phyloP scores from a whole-genome alignment of 2,329 filamentous ascomycete species.

The Ambrosiella cleistominuta region DNA sequence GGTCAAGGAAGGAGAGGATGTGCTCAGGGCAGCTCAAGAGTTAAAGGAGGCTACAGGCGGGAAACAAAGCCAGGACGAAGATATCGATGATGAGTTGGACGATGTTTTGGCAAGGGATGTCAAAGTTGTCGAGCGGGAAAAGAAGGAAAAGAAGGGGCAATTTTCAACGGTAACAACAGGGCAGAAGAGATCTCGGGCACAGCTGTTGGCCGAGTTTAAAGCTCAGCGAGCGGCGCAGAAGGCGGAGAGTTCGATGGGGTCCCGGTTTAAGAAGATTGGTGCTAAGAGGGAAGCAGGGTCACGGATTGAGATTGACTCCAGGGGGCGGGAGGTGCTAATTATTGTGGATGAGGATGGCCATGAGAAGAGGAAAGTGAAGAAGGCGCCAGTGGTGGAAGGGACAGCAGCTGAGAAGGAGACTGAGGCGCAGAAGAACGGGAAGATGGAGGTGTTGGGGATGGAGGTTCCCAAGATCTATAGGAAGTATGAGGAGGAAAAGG shows the following conservation, averaged over 20 bases:
- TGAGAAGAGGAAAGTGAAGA: slow-evolving; percentile 45
- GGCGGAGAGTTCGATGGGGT: slow-evolving; percentile 30
- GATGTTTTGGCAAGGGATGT: slow-evolving; percentile 37
- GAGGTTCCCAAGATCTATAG: slow-evolving; percentile 43
- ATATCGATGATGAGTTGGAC: slow-evolving; percentile 49
- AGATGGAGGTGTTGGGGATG: slow-evolving; percentile 44
- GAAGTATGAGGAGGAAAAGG: slow-evolving; percentile 25
- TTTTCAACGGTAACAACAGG: slow-evolving; percentile 37
- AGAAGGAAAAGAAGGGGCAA: slow-evolving; percentile 37
- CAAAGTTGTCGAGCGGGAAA: slow-evolving; percentile 33
- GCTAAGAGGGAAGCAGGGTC: slow-evolving; percentile 34
- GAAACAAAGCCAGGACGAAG: slow-evolving; percentile 37
- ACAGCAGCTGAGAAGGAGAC: slow-evolving; percentile 23
- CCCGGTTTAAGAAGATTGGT: slow-evolving; percentile 49
- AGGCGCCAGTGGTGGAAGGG: slow-evolving; percentile 15
- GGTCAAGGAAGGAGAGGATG: slow-evolving; percentile 51
- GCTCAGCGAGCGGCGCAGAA: slow-evolving; percentile 44
- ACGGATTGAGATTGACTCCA: slow-evolving; percentile 42
- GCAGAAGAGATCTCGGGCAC: slow-evolving; percentile 45
- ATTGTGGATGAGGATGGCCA: slow-evolving; percentile 49
- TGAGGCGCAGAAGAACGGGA: slow-evolving; percentile 26
- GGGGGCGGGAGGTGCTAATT: slow-evolving; percentile 45
- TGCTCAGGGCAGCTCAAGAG: slow-evolving; percentile 28
- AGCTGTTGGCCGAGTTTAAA: slow-evolving; percentile 50
- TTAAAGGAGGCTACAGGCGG: slow-evolving; percentile 24